Evolutionary conservation across 2,329 filamentous ascomycete genomes (phyloP).

Genomic region (Aquanectria penicillioides): DNA sequence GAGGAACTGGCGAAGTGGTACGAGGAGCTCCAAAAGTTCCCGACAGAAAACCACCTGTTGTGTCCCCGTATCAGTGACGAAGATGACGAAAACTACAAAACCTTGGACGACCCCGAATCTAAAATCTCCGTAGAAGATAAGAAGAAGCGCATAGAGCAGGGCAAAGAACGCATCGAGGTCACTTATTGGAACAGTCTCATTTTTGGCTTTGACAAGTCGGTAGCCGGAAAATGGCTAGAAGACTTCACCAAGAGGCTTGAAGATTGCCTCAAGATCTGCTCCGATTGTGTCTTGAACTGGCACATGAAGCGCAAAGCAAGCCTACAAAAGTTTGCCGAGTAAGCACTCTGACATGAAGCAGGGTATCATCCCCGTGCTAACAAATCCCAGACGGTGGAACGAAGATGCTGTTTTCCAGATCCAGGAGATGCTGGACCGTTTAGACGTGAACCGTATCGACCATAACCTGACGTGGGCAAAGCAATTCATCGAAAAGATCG

Average conservation of each 20-base stretch:
- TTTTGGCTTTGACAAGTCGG: conserved; percentile 71
- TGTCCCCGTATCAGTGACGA: conserved; percentile 73
- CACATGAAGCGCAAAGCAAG: conserved; percentile 74
- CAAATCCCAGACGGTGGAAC: conserved; percentile 51
- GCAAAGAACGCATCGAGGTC: conserved; percentile 65
- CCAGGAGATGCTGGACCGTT: conserved; percentile 64
- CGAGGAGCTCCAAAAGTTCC: conserved; percentile 55
- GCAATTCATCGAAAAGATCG: conserved; percentile 62
- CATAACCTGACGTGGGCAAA: conserved; percentile 67
- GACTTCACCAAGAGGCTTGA: conserved; percentile 69
- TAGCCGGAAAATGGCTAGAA: conserved; percentile 67
- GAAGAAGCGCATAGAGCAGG: conserved; percentile 62
- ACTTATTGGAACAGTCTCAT: conserved; percentile 76
- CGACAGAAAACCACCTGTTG: conserved; percentile 68
- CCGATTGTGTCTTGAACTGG: conserved; percentile 78
- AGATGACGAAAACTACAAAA: conserved; percentile 69
- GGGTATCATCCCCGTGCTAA: conserved; percentile 32
- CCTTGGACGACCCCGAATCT: conserved; percentile 59
- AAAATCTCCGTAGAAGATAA: conserved; percentile 62
- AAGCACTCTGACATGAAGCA: conserved; percentile 37
- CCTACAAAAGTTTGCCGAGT: conserved; percentile 71
- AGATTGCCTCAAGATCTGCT: conserved; percentile 69
- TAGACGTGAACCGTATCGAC: conserved; percentile 71
- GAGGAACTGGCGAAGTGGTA: conserved; percentile 56
- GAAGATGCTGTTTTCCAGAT: conserved; percentile 64